phyloP scores from a whole-genome alignment of 1,284 basidiomycete species.

The Cryptococcus depauperatus region DNA sequence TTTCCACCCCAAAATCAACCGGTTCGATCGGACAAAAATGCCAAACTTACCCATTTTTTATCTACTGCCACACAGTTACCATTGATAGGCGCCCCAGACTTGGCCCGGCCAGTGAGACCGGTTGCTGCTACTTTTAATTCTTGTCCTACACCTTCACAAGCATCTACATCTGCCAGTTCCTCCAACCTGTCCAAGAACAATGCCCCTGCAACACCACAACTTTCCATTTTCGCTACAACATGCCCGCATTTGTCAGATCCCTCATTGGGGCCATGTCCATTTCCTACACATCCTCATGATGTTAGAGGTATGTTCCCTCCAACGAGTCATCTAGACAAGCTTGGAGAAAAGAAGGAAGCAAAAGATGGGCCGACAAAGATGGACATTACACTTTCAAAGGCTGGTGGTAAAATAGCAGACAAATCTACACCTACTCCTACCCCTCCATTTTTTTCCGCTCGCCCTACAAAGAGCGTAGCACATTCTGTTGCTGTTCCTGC shows the following conservation, averaged over 20 bases:
- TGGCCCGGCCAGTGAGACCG: background rate
- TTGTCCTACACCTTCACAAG: background rate
- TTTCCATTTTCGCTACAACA: constrained; percentile 11
- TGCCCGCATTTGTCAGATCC: constrained; percentile 12
- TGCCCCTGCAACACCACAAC: constrained; percentile 1
- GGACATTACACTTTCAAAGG: too few species aligned
- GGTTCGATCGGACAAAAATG: background rate
- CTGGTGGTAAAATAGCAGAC: background rate
- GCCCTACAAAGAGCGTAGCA: background rate
- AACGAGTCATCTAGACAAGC: constrained; percentile 7
- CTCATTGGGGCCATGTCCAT: constrained; percentile 14
- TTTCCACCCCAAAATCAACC: background rate
- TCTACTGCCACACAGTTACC: too few species aligned
- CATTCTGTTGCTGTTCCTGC: background rate
- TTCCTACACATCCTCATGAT: constrained; percentile 17
- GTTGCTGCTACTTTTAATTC: background rate
- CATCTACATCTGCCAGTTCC: background rate
- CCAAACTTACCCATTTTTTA: background rate
- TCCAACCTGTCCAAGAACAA: background rate
- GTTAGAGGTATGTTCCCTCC: constrained; percentile 14
- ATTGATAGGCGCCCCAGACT: too few species aligned
- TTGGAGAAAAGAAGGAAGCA: background rate
- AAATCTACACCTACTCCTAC: background rate
- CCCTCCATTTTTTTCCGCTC: background rate
- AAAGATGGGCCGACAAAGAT: background rate